phyloP scores from a whole-genome alignment of 805 yeast genomes.

The Metschnikowia proteae region DNA sequence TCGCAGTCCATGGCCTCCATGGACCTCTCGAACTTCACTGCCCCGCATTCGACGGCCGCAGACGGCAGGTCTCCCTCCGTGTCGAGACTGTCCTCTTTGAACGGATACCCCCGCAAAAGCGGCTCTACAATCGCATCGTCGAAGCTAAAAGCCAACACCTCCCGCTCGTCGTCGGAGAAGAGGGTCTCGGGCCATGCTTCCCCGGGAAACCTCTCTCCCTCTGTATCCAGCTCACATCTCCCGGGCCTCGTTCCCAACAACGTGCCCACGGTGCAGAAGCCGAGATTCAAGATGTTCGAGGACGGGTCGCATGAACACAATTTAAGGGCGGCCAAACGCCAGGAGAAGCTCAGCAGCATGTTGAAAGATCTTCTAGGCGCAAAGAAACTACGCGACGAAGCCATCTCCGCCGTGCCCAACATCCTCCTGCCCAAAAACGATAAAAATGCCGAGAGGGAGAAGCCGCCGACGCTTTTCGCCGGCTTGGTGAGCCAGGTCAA shows the following conservation, averaged over 20 bases:
- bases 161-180: conserved; percentile 22
- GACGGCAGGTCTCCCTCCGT: conserved; percentile 15
- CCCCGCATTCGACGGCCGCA: conserved; percentile 3
- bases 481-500: conserved; percentile 61
- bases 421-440: conserved; percentile 37
- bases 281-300: conserved; percentile 54
- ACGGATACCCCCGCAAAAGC: conserved; percentile 13
- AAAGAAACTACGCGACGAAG: conserved; percentile 64
- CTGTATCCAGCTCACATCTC: conserved; percentile 13
- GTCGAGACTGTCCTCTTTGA: conserved; percentile 18
- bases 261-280: conserved; percentile 20
- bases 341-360: conserved; percentile 72
- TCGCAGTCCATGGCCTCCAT: conserved; percentile 5
- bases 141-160: conserved; percentile 17
- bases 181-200: conserved; percentile 8
- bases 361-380: conserved; percentile 74
- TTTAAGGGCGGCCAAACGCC: conserved; percentile 69
- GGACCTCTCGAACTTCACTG: conserved; percentile 7
- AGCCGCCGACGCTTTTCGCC: conserved; percentile 70
- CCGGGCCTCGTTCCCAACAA: conserved; percentile 9
- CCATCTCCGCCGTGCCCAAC: conserved; percentile 71
- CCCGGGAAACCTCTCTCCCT: conserved; percentile 11
- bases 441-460: conserved; percentile 13
- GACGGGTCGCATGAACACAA: conserved; percentile 81
- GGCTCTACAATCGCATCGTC: conserved; percentile 4